phyloP scores from a whole-genome alignment of 176 grass and related monocot species.

The Pontederia paniculata region DNA sequence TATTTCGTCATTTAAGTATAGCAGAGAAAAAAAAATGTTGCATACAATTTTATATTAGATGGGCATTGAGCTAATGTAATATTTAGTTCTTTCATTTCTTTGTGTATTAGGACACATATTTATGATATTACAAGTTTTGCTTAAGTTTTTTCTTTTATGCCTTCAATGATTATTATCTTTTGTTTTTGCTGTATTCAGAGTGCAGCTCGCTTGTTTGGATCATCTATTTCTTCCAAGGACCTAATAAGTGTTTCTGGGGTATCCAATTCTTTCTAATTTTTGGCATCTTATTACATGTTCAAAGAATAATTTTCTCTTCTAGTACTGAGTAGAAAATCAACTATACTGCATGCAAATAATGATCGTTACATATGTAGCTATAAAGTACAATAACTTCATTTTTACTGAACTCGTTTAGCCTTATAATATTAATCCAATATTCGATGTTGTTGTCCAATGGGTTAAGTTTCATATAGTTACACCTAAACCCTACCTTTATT shows the following conservation, averaged over 20 bases:
- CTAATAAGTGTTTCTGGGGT: constrained; percentile 99
- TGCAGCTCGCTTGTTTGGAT: constrained; percentile 89
- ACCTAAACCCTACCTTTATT: too few species aligned
- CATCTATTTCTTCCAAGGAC: constrained; percentile 70
- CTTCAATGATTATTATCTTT: not conserved
- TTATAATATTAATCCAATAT: too few species aligned
- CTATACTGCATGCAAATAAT: not conserved
- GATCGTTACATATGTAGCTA: too few species aligned
- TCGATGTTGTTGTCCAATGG: too few species aligned
- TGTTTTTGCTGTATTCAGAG: constrained; percentile 32
- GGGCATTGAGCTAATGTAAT: not conserved
- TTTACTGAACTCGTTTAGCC: too few species aligned
- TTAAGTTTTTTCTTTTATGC: not conserved
- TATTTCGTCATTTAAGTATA: too few species aligned
- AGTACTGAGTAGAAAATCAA: constrained; percentile 7
- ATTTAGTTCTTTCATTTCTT: constrained; percentile 1
- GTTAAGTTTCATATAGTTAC: too few species aligned
- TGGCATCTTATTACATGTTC: constrained; percentile 14
- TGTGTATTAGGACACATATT: not conserved
- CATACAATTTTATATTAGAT: too few species aligned
- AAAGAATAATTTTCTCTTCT: not conserved
- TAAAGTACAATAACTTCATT: too few species aligned
- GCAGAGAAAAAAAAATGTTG: too few species aligned
- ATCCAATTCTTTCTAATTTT: constrained; percentile 20
- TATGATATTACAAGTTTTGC: not conserved